phyloP scores from a whole-genome alignment of 2,329 filamentous ascomycete species.

The Colletotrichum eremochloae region DNA sequence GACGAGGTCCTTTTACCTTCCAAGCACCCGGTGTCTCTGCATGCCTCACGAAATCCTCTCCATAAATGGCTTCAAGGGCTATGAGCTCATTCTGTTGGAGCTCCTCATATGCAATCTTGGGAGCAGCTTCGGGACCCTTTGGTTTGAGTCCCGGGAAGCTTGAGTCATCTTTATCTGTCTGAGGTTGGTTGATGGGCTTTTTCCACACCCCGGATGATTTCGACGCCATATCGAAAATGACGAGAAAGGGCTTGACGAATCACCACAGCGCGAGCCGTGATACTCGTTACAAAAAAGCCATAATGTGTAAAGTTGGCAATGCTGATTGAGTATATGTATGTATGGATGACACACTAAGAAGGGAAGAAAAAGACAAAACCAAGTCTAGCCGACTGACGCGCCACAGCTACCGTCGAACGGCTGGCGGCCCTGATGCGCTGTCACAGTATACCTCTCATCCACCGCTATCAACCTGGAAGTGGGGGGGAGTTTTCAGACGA shows the following conservation, averaged over 20 bases:
- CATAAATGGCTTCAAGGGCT: conserved; percentile 88
- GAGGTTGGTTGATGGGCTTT: conserved; percentile 58
- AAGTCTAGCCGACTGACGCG: conserved; percentile 23
- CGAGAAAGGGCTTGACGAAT: conserved; percentile 46
- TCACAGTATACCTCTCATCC: conserved; percentile 28
- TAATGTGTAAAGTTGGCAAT: conserved; percentile 45
- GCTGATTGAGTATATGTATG: conserved; percentile 14
- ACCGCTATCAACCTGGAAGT: conserved; percentile 19
- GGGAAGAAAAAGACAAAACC: conserved; percentile 38
- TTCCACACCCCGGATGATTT: conserved; percentile 64
- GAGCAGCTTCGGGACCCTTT: conserved; percentile 55
- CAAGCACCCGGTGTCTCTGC: conserved; percentile 81
- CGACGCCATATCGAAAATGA: conserved; percentile 61
- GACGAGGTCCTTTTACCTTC: conserved; percentile 71
- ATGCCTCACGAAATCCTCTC: conserved; percentile 86
- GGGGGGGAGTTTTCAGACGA: conserved; percentile 28
- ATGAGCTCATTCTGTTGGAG: conserved; percentile 90
- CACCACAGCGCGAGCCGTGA: conserved; percentile 68
- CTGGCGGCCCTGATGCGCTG: conserved; percentile 34
- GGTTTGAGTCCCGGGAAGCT: conserved; percentile 66
- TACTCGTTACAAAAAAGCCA: conserved; percentile 63
- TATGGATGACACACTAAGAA: conserved; percentile 21
- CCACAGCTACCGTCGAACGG: conserved; percentile 27
- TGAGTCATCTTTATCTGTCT: conserved; percentile 59
- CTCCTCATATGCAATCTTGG: conserved; percentile 79